Evolutionary conservation across 441 rosid species (phyloP).

Genomic region (Bruguiera hainesii): DNA sequence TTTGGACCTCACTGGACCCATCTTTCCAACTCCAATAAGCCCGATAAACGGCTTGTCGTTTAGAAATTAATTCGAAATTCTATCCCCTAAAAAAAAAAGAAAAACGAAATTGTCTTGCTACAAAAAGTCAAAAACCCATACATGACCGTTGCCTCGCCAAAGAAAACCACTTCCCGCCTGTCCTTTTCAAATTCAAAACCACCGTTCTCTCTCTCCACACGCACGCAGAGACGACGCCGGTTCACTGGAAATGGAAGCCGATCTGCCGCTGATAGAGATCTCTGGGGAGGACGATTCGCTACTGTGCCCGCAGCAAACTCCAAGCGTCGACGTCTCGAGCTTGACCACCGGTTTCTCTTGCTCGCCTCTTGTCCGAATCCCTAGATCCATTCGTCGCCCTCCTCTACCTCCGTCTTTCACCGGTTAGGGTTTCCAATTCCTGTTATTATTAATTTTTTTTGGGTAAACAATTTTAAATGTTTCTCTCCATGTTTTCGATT

Average conservation of each 20-base stretch:
- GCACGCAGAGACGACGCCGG: neutral
- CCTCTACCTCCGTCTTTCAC: slow-evolving; percentile 25
- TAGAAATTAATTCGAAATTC: no score
- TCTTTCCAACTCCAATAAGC: no score
- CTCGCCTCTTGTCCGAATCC: slow-evolving; percentile 67
- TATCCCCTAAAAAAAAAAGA: no score
- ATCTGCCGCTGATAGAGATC: slow-evolving; percentile 56
- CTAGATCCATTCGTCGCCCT: slow-evolving; percentile 37
- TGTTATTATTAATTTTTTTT: neutral
- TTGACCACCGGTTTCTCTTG: slow-evolving; percentile 40
- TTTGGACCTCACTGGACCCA: no score
- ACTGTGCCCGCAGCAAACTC: slow-evolving; percentile 31
- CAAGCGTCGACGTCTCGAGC: slow-evolving; percentile 28
- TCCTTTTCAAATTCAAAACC: neutral
- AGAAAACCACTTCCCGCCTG: slow-evolving; percentile 2
- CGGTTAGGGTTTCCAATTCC: slow-evolving; percentile 32
- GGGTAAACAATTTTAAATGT: neutral
- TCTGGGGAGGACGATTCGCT: slow-evolving; percentile 63
- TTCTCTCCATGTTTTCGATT: no score
- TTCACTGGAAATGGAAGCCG: slow-evolving; percentile 41
- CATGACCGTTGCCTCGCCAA: neutral
- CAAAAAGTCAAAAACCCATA: neutral
- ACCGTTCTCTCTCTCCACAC: slow-evolving; percentile 15
- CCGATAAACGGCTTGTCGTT: no score
- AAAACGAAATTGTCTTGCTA: no score